Evolutionary conservation across 257 asterid genomes (phyloP), one percentile per base, ranked within the genome.

Genomic region (Solanum sparsipilum): DNA sequence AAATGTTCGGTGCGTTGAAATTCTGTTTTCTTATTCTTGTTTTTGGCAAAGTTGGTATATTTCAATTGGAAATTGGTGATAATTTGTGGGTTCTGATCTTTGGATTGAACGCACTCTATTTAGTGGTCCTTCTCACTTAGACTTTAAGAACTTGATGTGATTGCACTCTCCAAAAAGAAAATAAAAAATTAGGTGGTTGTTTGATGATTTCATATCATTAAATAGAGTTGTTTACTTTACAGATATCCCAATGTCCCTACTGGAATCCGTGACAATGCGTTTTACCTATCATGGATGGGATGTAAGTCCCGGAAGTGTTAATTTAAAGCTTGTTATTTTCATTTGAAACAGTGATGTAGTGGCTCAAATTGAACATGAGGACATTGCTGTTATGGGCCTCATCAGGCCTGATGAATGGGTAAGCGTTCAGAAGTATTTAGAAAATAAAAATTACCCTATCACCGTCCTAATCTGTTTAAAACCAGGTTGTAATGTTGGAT

Each of bases 311-410:
- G 2, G 2, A 56, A 56, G 11, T 20, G 0, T 56, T 56, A 0
- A 56, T 56, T 10, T 41, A 36, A 31, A 29, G 44, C 31, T 82
- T 82, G 70, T 82, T 48, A 29, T 82, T 48, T 82, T 8, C 31
- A 31, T 36, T 72, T 39, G 78, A 82, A 60, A 67, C 89, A 94
- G 98, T 25, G 98, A 95, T 38, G 92, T 85, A 70, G 84, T 41
- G 86, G 98, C 94, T 89, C 99, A 94, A 93, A 88, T 95, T 31
- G 98, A 94, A 91, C 98, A 95, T 72, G 99, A 94, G 90, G 98
- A 94, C 78, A 74, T 76, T 79, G 94, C 95, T 46, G 88, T 91
- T 71, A 92, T 93, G 95, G 86, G 93, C 84, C 91, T 91, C 46
- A 89, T 96, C 91, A 94, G 87, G 91, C 60, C 95, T 65, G 93